phyloP scores from a whole-genome alignment of 768 basidiomycete species.

The Baorangia bicolor region DNA sequence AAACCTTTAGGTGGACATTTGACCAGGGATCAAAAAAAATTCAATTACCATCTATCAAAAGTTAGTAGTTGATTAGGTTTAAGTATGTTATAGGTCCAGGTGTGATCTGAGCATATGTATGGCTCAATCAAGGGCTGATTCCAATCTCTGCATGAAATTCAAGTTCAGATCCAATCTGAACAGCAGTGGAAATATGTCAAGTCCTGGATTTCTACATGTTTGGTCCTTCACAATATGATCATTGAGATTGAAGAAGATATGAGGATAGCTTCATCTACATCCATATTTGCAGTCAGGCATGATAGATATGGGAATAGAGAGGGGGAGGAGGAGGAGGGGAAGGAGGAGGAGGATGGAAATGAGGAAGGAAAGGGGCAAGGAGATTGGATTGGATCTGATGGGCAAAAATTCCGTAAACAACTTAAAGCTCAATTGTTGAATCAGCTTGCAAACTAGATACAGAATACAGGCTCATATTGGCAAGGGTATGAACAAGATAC shows the following conservation, averaged over 20 bases:
- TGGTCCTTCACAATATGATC: constrained; percentile 14
- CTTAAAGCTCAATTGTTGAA: too few species aligned
- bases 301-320: not conserved
- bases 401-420: too few species aligned
- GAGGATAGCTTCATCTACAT: not conserved
- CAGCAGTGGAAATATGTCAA: not conserved
- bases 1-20: constrained; percentile 10
- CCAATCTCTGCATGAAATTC: constrained; percentile 5
- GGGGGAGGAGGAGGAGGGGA: not conserved
- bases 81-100: constrained; percentile 1
- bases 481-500: too few species aligned
- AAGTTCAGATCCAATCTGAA: constrained; percentile 6
- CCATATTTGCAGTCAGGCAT: not conserved
- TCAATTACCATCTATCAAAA: too few species aligned
- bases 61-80: too few species aligned
- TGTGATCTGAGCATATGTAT: constrained; percentile 8
- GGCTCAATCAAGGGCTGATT: constrained; percentile 8
- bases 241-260: constrained; percentile 8
- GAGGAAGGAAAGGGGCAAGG: too few species aligned
- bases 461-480: too few species aligned
- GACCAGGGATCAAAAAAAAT: constrained; percentile 13
- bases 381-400: too few species aligned
- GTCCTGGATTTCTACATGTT: not conserved
- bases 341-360: too few species aligned
- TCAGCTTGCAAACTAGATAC: too few species aligned